phyloP scores from a whole-genome alignment of 345 rosid species.

The Boechera retrofracta region DNA sequence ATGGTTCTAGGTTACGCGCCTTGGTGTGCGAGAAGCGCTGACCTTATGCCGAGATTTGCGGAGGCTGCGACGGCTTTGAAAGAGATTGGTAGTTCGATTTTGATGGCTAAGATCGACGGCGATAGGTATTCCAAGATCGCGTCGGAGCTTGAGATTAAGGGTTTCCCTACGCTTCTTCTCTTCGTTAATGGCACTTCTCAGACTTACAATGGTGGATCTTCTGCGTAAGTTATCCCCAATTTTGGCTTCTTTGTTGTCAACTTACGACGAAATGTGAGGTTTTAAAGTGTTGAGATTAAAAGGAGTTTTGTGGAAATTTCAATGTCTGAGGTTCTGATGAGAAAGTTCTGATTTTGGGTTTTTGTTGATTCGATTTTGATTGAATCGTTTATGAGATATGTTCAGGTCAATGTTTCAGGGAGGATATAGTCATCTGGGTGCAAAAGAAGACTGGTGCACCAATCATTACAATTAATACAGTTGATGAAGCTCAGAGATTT shows the following conservation, averaged over 20 bases:
- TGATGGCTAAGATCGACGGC: slow-evolving; percentile 89
- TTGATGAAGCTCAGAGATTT: slow-evolving; percentile 65
- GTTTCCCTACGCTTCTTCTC: slow-evolving; percentile 81
- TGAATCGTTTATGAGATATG: not conserved
- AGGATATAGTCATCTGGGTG: slow-evolving; percentile 80
- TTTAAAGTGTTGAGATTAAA: too few relatives aligned
- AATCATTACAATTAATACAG: slow-evolving; percentile 55
- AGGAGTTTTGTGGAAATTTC: not conserved
- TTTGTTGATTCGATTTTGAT: not conserved
- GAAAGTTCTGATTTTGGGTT: not conserved
- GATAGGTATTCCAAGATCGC: slow-evolving; percentile 77
- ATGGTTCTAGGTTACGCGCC: slow-evolving; percentile 87
- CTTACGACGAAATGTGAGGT: too few relatives aligned
- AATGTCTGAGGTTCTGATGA: not conserved
- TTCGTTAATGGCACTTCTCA: slow-evolving; percentile 76
- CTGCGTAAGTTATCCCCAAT: slow-evolving; percentile 57
- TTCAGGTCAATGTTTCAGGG: slow-evolving; percentile 48
- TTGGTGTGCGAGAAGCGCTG: slow-evolving; percentile 89
- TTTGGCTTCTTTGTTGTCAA: not conserved
- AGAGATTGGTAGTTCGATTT: slow-evolving; percentile 61
- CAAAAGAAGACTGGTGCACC: slow-evolving; percentile 84
- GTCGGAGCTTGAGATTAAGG: slow-evolving; percentile 64
- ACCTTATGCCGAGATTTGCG: slow-evolving; percentile 84
- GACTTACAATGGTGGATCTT: slow-evolving; percentile 72
- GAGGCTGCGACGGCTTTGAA: slow-evolving; percentile 80